Conservation (phyloP, 306 rosid species). For the Astragalus glycyphyllos region DNA sequence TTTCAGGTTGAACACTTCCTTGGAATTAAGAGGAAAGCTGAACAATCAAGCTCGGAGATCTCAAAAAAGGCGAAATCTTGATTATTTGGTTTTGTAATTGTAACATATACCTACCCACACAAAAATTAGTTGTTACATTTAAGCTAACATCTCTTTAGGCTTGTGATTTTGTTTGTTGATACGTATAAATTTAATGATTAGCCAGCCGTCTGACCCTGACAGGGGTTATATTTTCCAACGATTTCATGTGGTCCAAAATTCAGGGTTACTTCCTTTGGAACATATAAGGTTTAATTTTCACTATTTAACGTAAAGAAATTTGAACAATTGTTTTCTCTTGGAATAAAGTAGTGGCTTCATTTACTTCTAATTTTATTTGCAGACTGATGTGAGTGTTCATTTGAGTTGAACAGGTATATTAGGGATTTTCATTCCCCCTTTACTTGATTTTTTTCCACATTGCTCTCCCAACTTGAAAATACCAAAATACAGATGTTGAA, state of each 20-base stretch:
- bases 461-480: no score
- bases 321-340: neutral
- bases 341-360: neutral
- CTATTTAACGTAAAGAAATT: neutral
- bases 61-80: conserved; percentile 73
- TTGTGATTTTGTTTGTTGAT: no score
- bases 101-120: neutral
- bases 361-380: neutral
- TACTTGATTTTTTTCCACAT: no score
- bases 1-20: conserved; percentile 90
- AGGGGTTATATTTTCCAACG: neutral
- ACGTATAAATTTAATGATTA: no score
- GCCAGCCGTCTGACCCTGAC: neutral
- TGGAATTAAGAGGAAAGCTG: conserved; percentile 91
- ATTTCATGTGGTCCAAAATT: neutral
- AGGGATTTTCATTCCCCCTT: no score
- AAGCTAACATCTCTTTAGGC: neutral
- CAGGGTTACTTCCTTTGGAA: conserved; percentile 11
- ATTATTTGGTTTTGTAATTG: conserved; percentile 10
- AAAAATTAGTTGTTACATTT: no score
- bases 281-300: conserved; percentile 30
- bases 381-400: neutral
- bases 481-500: no score
- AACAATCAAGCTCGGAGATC: conserved; percentile 56
- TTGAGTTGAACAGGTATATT: neutral